These are phyloP conservation scores for Diddensiella caesifluorescens DNA, from an alignment of 805 yeast species.

Conservation along the genomic window DNA sequence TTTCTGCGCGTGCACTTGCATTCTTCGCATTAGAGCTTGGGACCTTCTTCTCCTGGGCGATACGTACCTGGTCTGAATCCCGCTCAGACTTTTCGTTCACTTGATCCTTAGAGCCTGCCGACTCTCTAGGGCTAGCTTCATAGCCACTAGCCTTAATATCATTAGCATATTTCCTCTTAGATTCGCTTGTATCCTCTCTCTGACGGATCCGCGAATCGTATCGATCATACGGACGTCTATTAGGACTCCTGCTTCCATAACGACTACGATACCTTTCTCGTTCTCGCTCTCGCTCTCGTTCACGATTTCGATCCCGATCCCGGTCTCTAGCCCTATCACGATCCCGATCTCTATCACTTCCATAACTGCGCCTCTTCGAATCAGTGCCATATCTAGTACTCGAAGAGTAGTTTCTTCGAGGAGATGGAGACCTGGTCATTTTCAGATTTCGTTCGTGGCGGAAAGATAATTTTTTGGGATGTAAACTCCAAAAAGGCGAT, in stretches of 20 bases:
- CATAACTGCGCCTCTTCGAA: constrained; percentile 1
- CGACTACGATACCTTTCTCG: constrained; percentile 13
- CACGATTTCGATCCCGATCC: constrained; percentile 11
- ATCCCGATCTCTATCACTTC: constrained; percentile 12
- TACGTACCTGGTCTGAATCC: background rate
- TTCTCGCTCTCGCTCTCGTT: constrained; percentile 14
- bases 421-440: constrained; percentile 13
- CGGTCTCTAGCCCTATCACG: constrained; percentile 11
- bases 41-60: no score
- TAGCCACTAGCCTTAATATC: constrained; percentile 8
- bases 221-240: background rate
- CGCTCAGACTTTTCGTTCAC: constrained; percentile 2
- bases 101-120: constrained; percentile 7
- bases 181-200: background rate
- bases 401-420: background rate
- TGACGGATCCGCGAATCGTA: background rate
- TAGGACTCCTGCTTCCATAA: constrained; percentile 1
- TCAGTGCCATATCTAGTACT: background rate
- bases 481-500: no score
- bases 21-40: constrained; percentile 18
- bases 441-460: background rate
- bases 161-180: background rate
- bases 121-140: background rate
- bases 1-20: constrained; percentile 19
- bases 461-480: background rate